Evolutionary conservation across 2,329 filamentous ascomycete genomes (phyloP), one percentile per base, ranked within the genome.

Genomic region (Xylaria hypoxylon): DNA sequence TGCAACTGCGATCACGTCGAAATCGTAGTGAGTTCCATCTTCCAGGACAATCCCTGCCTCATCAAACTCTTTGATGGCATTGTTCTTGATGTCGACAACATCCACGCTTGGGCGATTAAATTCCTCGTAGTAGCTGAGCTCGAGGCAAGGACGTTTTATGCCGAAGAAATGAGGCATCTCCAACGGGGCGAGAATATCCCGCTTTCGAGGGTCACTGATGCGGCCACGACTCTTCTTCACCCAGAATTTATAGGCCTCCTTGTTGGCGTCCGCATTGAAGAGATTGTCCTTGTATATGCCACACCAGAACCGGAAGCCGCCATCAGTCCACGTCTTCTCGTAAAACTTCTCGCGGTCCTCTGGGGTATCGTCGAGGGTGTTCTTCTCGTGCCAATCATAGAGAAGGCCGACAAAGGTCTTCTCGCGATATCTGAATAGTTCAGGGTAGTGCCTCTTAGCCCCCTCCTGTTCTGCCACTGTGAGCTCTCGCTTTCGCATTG

Each of bases 391-490:
- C 71, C 82, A 86, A 69, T 86, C 85, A 68, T 87, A 90, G 3
- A 81, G 76, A 74, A 91, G 89, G 0, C 89, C 88, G 1, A 81
- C 84, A 71, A 88, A 90, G 38, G 77, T 86, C 22, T 75, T 84
- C 71, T 84, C 80, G 2, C 87, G 84, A 38, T 80, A 76, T 31
- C 78, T 78, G 74, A 87, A 90, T 2, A 91, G 78, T 57, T 84
- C 78, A 0, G 78, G 80, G 56, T 87, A 87, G 40, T 75, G 77
- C 7, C 68, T 70, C 70, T 85, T 85, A 24, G 71, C 74, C 1
- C 73, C 72, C 26, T 86, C 78, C 71, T 90, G 85, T 67, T 88
- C 84, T 63, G 84, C 80, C 11, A 75, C 77, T 0, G 81, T 83
- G 31, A 89, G 78, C 0, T 78, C 45, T 2, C 80, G 77, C 64